Base-by-base conservation (phyloP, 768 basidiomycete species). In the Mycena maculata region DNA sequence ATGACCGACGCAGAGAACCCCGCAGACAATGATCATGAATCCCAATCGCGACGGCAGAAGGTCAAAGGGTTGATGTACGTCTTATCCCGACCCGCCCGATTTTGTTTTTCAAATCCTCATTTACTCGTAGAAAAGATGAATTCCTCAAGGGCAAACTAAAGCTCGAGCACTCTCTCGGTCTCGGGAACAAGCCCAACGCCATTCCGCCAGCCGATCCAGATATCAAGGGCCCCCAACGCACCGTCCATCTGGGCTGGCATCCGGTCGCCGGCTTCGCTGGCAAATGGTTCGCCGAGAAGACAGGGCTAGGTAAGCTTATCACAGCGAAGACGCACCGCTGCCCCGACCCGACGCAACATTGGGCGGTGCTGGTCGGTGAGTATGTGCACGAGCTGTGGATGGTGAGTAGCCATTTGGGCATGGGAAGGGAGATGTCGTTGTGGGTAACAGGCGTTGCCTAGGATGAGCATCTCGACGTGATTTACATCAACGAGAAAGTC, bases 221-320 rank as follows among this genome's bases (percentile, higher is more conserved):
- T 33, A 67, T 67, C 48, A 50, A 28, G 15, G 59, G 60, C 48
- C 23, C 59, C 2, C 66, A 36, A 22, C 66, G 66, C 38, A 48
- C 54, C 22, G 39, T 67, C 39, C 5, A 41, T 10, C 53, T 67
- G 9, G 66, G 66, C 12, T 67, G 66, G 66, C 66, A 67, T 28
- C 66, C 66, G 1, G 66, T 67, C 38, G 66, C 66, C 10, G 66
- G 66, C 15, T 62, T 67, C 31, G 66, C 66, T 1, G 66, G 66
- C 25, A 67, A 67, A 31, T 67, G 66, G 66, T 67, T 67, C 45
- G 66, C 66, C 11, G 66, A 67, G 45, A 61, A 67, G 60, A 67
- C 54, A 8, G 66, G 66, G n/a, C 60, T 67, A 11, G 66, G 66
- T 3, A 28, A 38, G 12, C 38, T 62, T 15, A 49, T 67, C 27